A percentile compares a stretch with the other conserved stretches of the same genome.
Evolutionary conservation across 805 yeast species (phyloP).

Genomic region (Candida nanaspora): DNA sequence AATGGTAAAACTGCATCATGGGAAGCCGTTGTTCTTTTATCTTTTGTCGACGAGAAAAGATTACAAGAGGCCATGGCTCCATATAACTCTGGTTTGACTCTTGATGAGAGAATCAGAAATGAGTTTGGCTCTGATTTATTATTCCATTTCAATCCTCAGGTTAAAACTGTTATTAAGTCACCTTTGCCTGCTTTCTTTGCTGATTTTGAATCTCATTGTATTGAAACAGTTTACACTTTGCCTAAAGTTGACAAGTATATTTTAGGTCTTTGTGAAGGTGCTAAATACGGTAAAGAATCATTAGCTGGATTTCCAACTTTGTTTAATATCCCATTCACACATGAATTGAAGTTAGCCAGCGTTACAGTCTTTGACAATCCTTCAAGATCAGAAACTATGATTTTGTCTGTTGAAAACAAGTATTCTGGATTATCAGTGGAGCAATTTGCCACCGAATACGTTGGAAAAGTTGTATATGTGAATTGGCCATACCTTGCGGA

Average conservation of each 20-base stretch:
- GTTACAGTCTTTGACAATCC: slow-evolving; percentile 80
- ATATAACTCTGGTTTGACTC: slow-evolving; percentile 48
- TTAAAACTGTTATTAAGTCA: slow-evolving; percentile 56
- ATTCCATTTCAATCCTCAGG: slow-evolving; percentile 73
- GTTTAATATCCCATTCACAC: slow-evolving; percentile 55
- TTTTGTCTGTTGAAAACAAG: slow-evolving; percentile 51
- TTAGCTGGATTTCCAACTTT: slow-evolving; percentile 90
- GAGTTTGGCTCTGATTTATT: slow-evolving; percentile 61
- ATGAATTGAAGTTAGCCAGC: slow-evolving; percentile 50
- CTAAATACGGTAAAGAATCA: slow-evolving; percentile 59
- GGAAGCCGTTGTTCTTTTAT: slow-evolving; percentile 89
- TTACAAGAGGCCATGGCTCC: slow-evolving; percentile 69
- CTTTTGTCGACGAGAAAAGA: slow-evolving; percentile 80
- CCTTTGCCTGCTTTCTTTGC: slow-evolving; percentile 73
- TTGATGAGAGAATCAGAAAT: slow-evolving; percentile 72
- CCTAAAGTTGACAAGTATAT: slow-evolving; percentile 40
- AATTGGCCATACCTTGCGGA: slow-evolving; percentile 92
- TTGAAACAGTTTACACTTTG: slow-evolving; percentile 47
- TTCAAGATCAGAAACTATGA: slow-evolving; percentile 74
- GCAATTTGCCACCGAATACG: slow-evolving; percentile 56
- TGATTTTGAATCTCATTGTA: slow-evolving; percentile 76
- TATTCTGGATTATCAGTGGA: slow-evolving; percentile 50
- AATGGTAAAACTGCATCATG: slow-evolving; percentile 91
- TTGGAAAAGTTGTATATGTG: slow-evolving; percentile 60
- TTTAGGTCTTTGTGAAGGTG: slow-evolving; percentile 59